Evolutionary conservation across 495 filamentous ascomycete genomes (phyloP).

Genomic region (Annulohypoxylon bovei): DNA sequence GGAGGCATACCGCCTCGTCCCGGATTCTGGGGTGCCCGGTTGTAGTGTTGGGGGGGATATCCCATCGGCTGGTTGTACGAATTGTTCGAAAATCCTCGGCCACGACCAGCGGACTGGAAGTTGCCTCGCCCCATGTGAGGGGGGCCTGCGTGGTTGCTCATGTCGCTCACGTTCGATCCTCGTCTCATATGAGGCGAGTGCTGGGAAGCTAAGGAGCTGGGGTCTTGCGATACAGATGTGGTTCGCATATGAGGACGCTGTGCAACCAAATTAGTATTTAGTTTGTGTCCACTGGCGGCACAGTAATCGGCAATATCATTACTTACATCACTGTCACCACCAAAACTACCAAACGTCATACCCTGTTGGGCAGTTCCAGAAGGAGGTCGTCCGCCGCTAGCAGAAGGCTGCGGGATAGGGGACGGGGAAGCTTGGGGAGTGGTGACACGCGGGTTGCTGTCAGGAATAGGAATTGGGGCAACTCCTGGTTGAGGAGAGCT

Average conservation of each 20-base stretch:
- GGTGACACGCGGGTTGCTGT: conserved; percentile 69
- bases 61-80: conserved; percentile 70
- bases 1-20: conserved; percentile 73
- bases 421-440: conserved; percentile 83
- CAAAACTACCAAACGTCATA: conserved; percentile 84
- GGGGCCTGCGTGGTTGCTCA: conserved; percentile 68
- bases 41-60: conserved; percentile 70
- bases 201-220: conserved; percentile 69
- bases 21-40: conserved; percentile 66
- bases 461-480: conserved; percentile 72
- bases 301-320: background rate
- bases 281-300: background rate
- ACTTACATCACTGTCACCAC: conserved; percentile 79
- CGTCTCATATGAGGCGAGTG: conserved; percentile 75
- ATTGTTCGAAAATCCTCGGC: conserved; percentile 68
- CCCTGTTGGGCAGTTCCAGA: conserved; percentile 72
- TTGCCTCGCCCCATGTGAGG: conserved; percentile 57
- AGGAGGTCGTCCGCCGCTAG: conserved; percentile 85
- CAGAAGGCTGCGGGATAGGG: conserved; percentile 86
- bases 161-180: conserved; percentile 81
- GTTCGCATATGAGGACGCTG: conserved; percentile 68
- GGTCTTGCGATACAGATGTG: conserved; percentile 61
- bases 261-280: conserved; percentile 46
- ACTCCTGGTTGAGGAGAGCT: conserved; percentile 66
- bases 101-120: conserved; percentile 64